Base-by-base conservation (phyloP, 495 filamentous ascomycete species). In the Lasiosphaeris hirsuta region DNA sequence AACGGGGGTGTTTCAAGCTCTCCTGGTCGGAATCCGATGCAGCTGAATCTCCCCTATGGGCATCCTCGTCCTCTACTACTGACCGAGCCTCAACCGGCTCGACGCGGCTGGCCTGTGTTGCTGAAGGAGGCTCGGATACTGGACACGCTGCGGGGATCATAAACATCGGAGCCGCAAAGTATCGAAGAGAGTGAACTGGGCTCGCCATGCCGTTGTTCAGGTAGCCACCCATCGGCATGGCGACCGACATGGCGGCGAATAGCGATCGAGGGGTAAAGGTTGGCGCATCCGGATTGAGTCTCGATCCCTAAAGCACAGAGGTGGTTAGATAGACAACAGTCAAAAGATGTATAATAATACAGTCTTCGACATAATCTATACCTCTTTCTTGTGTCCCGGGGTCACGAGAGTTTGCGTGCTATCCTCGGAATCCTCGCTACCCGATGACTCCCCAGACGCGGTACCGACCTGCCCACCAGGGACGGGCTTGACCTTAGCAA, bases 221-320 rank as follows among this genome's bases (percentile, higher is more conserved):
- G 30, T 36, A 44, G 37, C 60, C 38, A 51, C 50, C 56, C 15
- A 61, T 64, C 14, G 56, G 13, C 33, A 47, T 14, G 14, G 52
- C 38, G 40, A 46, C n/a, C 13, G 42, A 11, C 19, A 47, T 17
- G 33, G 49, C 40, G 10, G 52, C 30, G 19, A 58, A 51, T 19
- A 65, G 38, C n/a, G 70, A 69, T 51, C 74, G 69, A 41, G 82
- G 80, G 10, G 80, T 78, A 54, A 85, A 84, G 40, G 75, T 73
- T 46, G 79, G 78, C 43, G 82, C 82, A 52, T 72, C 75, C 11
- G 82, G 80, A 67, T 82, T 82, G 59, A 83, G 64, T 51, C 63
- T 76, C 57, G 75, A 80, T 57, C 66, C 70, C 78, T 81, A 66
- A n/a, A 49, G 15, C 59, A 50, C 45, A 65, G 53, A 63, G 64